A percentile compares a stretch with the other conserved stretches of the same genome.
These are phyloP conservation scores for Petasospora rhodanensis DNA, from an alignment of 1,139 yeast species.

Conservation along the genomic window DNA sequence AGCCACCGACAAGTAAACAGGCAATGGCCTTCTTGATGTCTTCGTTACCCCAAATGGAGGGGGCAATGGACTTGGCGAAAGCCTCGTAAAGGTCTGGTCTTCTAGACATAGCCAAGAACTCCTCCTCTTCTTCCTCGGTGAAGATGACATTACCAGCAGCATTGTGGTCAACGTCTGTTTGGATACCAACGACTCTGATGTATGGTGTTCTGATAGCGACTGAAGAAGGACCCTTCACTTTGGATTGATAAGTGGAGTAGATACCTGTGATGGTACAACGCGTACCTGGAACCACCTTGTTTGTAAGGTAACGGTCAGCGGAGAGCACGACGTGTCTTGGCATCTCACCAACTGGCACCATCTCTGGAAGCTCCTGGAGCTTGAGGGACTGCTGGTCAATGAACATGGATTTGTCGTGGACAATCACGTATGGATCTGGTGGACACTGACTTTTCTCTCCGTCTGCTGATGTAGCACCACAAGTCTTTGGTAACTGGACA, in stretches of 20 bases:
- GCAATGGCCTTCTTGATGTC: constrained; percentile 94
- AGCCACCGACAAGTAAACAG: constrained; percentile 91
- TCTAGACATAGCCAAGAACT: constrained; percentile 75
- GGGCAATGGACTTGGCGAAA: constrained; percentile 89
- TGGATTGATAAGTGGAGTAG: constrained; percentile 81
- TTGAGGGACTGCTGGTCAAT: constrained; percentile 94
- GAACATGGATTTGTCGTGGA: constrained; percentile 87
- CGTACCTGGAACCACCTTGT: constrained; percentile 91
- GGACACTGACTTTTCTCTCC: constrained; percentile 32
- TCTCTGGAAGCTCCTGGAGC: constrained; percentile 93
- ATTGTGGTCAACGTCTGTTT: constrained; percentile 74
- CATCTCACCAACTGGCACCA: constrained; percentile 99
- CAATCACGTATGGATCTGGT: constrained; percentile 86
- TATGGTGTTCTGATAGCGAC: constrained; percentile 95
- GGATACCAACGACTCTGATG: constrained; percentile 79
- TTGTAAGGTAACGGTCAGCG: constrained; percentile 85
- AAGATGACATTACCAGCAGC: constrained; percentile 63
- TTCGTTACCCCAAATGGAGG: constrained; percentile 88
- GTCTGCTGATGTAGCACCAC: constrained; percentile 55
- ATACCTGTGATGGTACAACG: constrained; percentile 90
- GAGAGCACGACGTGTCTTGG: constrained; percentile 90
- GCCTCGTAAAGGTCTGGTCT: constrained; percentile 79
- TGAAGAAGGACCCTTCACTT: constrained; percentile 48
- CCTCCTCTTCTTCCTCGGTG: constrained; percentile 91
- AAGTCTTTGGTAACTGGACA: constrained; percentile 68